A percentile compares a stretch with the other conserved stretches of the same genome.
Conservation (phyloP, 2,329 filamentous ascomycete genomes). For the Colletotrichum chlorophyti region DNA sequence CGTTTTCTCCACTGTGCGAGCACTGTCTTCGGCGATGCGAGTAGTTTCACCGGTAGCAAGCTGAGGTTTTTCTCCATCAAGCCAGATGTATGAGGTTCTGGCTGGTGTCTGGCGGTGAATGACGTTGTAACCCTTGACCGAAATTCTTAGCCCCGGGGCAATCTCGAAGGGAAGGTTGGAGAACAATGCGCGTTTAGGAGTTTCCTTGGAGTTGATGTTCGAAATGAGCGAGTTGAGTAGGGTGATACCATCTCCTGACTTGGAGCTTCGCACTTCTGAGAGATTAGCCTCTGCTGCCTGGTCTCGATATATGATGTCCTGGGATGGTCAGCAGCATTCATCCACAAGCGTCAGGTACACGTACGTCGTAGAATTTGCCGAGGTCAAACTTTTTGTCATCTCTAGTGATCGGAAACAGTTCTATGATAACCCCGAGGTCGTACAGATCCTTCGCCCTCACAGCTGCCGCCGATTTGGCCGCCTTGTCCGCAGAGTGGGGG, state of each 20-base stretch:
- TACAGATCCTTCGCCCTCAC: slow-evolving; percentile 94
- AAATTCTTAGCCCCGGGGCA: slow-evolving; percentile 82
- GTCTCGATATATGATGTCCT: slow-evolving; percentile 91
- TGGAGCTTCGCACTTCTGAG: slow-evolving; percentile 64
- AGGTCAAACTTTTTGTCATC: slow-evolving; percentile 77
- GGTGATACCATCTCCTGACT: slow-evolving; percentile 76
- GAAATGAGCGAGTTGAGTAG: slow-evolving; percentile 82
- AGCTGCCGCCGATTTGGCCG: slow-evolving; percentile 75
- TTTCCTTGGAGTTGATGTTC: slow-evolving; percentile 89
- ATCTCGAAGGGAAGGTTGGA: slow-evolving; percentile 88
- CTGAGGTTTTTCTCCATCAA: slow-evolving; percentile 84
- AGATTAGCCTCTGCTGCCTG: slow-evolving; percentile 70
- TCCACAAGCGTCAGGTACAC: slow-evolving; percentile 29
- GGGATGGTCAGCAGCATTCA: not conserved
- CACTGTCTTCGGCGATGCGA: slow-evolving; percentile 78
- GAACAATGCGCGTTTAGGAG: slow-evolving; percentile 85
- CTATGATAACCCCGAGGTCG: slow-evolving; percentile 89
- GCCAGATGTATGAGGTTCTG: slow-evolving; percentile 85
- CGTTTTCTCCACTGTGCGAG: slow-evolving; percentile 76
- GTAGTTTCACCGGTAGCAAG: slow-evolving; percentile 79
- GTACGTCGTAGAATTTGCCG: slow-evolving; percentile 88
- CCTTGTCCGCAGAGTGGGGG: slow-evolving; percentile 77
- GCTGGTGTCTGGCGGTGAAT: slow-evolving; percentile 84
- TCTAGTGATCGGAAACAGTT: slow-evolving; percentile 87
- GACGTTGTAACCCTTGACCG: slow-evolving; percentile 91